phyloP scores from a whole-genome alignment of 495 filamentous ascomycete species.

The Entonaema liquescens region DNA sequence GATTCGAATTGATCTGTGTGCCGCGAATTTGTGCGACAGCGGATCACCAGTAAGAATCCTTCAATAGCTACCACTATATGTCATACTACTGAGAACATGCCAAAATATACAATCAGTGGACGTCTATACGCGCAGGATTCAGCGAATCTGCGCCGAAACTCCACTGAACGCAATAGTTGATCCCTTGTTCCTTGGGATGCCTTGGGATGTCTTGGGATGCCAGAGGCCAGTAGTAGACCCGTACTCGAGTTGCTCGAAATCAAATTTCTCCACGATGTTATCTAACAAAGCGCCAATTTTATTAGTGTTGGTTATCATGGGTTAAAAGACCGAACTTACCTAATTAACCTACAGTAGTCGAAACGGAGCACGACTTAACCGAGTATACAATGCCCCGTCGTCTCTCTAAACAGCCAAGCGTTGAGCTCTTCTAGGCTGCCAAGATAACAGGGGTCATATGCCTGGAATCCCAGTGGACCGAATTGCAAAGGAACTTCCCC shows the following conservation, averaged over 20 bases:
- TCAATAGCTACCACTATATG: not conserved
- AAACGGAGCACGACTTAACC: constrained; percentile 36
- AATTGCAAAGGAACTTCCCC: constrained; percentile 1
- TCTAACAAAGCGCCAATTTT: constrained; percentile 13
- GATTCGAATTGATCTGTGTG: not conserved
- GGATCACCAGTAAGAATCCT: constrained; percentile 5
- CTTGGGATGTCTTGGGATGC: no score
- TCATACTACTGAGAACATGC: not conserved
- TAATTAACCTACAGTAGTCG: constrained; percentile 39
- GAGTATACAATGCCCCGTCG: constrained; percentile 12
- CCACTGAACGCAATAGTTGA: not conserved
- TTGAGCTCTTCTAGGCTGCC: constrained; percentile 8
- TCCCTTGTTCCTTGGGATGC: not conserved
- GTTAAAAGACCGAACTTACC: constrained; percentile 23
- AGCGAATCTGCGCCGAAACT: not conserved
- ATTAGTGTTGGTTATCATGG: constrained; percentile 2
- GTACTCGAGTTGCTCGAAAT: not conserved
- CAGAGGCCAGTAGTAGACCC: not conserved
- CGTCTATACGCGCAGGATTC: constrained; percentile 7
- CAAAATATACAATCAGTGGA: not conserved
- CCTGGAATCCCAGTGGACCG: constrained; percentile 25
- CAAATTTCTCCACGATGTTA: constrained; percentile 22
- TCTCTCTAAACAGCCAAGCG: constrained; percentile 31
- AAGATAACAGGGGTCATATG: constrained; percentile 21
- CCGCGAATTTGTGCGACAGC: constrained; percentile 4